Percentiles rank a stretch among this genome's conserved stretches.
Evolutionary conservation across 441 rosid species (phyloP).

Genomic region (Gossypium davidsonii): DNA sequence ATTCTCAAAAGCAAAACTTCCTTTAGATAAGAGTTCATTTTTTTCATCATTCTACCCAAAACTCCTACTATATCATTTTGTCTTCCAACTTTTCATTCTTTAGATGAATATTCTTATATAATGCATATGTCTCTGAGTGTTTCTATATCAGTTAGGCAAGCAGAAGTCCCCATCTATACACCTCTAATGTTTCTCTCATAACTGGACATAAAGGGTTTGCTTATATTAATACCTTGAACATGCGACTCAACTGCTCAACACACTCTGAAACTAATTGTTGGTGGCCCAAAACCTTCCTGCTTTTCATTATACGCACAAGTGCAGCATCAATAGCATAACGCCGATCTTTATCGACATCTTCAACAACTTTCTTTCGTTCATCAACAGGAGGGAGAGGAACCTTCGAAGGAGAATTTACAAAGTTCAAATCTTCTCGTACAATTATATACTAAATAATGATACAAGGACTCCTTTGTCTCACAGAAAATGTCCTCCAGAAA

Average conservation of each 20-base stretch:
- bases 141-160: background rate
- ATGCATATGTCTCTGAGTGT: background rate
- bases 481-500: background rate
- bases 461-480: background rate
- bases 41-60: too few species aligned
- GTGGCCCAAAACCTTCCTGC: constrained; percentile 75
- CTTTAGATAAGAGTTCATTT: too few species aligned
- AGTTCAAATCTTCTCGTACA: background rate
- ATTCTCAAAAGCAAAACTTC: background rate
- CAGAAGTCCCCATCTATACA: background rate
- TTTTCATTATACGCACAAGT: constrained; percentile 96
- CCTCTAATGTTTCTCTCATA: background rate
- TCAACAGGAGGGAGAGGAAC: constrained; percentile 92
- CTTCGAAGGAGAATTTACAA: constrained; percentile 25
- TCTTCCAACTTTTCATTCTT: background rate
- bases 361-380: constrained; percentile 82
- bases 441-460: background rate
- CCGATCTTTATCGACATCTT: constrained; percentile 87
- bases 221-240: constrained; percentile 66
- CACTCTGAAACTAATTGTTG: constrained; percentile 81
- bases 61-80: background rate
- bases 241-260: constrained; percentile 84
- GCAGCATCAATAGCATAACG: constrained; percentile 94
- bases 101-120: background rate
- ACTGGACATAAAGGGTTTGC: background rate